phyloP scores from a whole-genome alignment of 2,329 filamentous ascomycete genomes.

The Ambrosiella cleistominuta region DNA sequence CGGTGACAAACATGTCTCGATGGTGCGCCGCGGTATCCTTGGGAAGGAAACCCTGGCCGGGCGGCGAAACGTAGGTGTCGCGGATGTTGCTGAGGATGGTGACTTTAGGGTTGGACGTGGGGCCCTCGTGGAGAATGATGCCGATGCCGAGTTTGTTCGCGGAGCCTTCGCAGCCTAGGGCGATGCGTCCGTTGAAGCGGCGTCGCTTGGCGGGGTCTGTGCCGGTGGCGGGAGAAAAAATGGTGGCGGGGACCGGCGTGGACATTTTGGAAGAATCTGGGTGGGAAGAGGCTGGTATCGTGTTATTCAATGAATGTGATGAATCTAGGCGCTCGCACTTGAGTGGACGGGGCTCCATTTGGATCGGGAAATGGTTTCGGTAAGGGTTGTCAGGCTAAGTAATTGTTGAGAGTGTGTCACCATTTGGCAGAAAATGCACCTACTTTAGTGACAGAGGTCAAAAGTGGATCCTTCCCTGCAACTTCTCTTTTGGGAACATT shows the following conservation, averaged over 20 bases:
- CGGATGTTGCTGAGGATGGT: constrained; percentile 78
- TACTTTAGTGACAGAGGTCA: constrained; percentile 13
- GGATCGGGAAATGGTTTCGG: not conserved
- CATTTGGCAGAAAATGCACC: not conserved
- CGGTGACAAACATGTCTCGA: constrained; percentile 60
- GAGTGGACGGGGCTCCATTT: not conserved
- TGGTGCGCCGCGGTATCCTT: constrained; percentile 94
- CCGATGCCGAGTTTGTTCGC: constrained; percentile 96
- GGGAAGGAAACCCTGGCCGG: constrained; percentile 84
- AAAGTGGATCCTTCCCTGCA: constrained; percentile 7
- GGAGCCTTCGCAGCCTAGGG: constrained; percentile 62
- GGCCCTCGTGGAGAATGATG: constrained; percentile 60
- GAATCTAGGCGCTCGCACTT: not conserved
- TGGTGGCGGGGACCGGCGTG: constrained; percentile 1
- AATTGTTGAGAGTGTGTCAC: not conserved
- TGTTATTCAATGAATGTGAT: not conserved
- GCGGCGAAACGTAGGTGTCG: constrained; percentile 81
- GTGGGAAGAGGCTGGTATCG: not conserved
- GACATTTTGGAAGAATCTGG: not conserved
- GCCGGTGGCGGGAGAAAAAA: not conserved
- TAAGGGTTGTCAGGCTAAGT: not conserved
- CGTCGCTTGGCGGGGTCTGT: not conserved
- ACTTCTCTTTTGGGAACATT: constrained; percentile 5
- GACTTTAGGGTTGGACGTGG: constrained; percentile 32
- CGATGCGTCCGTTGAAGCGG: constrained; percentile 25